Conservation (phyloP, 1,284 basidiomycete species). For the Spongispora temasekensis region DNA sequence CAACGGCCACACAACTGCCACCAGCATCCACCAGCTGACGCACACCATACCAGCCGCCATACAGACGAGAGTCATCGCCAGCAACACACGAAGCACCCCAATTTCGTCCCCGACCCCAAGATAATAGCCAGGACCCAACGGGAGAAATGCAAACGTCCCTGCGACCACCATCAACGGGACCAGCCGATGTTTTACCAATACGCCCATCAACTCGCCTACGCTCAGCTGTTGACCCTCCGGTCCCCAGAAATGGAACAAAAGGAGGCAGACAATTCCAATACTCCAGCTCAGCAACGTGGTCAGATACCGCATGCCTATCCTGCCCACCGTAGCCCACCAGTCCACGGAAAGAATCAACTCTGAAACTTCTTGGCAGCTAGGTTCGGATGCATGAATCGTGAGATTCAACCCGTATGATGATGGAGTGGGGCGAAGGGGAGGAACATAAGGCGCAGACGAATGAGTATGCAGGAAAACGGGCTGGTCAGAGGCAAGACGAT, state of each 20-base stretch:
- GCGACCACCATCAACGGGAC: slow-evolving; percentile 45
- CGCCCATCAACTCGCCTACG: slow-evolving; percentile 47
- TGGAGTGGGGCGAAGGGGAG: slow-evolving; percentile 22
- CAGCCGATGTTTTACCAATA: slow-evolving; percentile 44
- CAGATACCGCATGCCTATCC: slow-evolving; percentile 72
- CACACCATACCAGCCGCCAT: slow-evolving; percentile 61
- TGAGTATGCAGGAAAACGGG: slow-evolving; percentile 73
- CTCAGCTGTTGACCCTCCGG: slow-evolving; percentile 41
- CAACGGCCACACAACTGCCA: slow-evolving; percentile 45
- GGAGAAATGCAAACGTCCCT: slow-evolving; percentile 52
- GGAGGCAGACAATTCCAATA: slow-evolving; percentile 59
- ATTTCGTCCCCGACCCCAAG: slow-evolving; percentile 60
- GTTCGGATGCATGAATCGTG: slow-evolving; percentile 57
- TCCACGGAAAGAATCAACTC: slow-evolving; percentile 59
- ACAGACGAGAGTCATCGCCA: slow-evolving; percentile 59
- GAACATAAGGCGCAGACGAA: slow-evolving; percentile 64
- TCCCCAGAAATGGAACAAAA: slow-evolving; percentile 56
- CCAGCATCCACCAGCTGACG: slow-evolving; percentile 57
- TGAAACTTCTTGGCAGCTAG: slow-evolving; percentile 46
- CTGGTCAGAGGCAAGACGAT: slow-evolving; percentile 46
- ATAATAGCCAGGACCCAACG: slow-evolving; percentile 53
- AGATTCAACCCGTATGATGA: slow-evolving; percentile 47
- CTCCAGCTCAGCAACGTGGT: slow-evolving; percentile 71
- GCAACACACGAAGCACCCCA: slow-evolving; percentile 40
- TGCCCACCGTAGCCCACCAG: slow-evolving; percentile 67